Evolutionary conservation across 2,329 filamentous ascomycete species (phyloP).

Genomic region (Trichoderma polysporum): DNA sequence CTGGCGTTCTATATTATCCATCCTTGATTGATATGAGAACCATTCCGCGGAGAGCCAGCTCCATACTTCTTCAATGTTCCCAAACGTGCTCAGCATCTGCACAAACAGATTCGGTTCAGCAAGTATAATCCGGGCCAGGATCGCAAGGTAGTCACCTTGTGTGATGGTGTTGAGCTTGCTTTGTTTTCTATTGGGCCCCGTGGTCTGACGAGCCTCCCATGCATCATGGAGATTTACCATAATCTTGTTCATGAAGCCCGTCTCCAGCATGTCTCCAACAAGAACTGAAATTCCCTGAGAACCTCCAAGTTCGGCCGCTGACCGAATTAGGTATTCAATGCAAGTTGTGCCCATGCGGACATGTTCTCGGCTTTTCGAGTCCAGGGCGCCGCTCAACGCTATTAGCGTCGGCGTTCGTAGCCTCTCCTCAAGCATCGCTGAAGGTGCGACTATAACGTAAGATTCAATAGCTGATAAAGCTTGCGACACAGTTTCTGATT

Average conservation of each 20-base stretch:
- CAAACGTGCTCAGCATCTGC: constrained; percentile 51
- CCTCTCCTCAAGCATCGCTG: constrained; percentile 60
- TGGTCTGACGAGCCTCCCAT: constrained; percentile 74
- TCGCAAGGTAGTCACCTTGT: constrained; percentile 80
- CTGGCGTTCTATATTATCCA: constrained; percentile 62
- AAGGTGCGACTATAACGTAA: constrained; percentile 69
- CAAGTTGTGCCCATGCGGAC: constrained; percentile 58
- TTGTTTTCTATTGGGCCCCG: constrained; percentile 72
- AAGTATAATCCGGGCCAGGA: constrained; percentile 76
- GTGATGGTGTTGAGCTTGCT: constrained; percentile 71
- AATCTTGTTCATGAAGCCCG: constrained; percentile 61
- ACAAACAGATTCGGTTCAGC: constrained; percentile 69
- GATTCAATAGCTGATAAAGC: constrained; percentile 66
- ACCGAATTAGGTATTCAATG: constrained; percentile 64
- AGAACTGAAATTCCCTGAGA: constrained; percentile 61
- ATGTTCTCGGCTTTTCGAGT: constrained; percentile 56
- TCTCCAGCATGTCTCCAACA: constrained; percentile 63
- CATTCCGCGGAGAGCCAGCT: constrained; percentile 60
- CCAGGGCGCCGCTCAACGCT: constrained; percentile 51
- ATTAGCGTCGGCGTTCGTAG: constrained; percentile 51
- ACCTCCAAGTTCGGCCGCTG: constrained; percentile 62
- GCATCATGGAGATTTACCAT: constrained; percentile 66
- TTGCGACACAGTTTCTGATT: constrained; percentile 60
- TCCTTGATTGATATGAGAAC: constrained; percentile 68
- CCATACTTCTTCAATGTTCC: constrained; percentile 53